Evolutionary conservation across 345 rosid species (phyloP), one percentile per base, ranked within the genome.

Genomic region (Acer saccharum): DNA sequence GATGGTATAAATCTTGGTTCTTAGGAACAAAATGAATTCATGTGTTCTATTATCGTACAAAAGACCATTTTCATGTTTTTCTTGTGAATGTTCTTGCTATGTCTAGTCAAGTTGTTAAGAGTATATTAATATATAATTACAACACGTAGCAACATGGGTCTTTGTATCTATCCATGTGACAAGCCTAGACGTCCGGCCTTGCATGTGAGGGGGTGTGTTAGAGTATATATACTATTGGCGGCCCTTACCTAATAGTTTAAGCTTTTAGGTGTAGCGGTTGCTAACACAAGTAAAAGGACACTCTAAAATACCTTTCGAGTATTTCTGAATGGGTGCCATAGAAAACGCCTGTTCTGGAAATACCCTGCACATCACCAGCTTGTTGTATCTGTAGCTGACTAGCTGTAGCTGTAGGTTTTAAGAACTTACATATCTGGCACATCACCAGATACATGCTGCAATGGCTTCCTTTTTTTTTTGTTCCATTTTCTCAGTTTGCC

Each of bases 1-100:
- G 97, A 95, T 83, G 97, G 98, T 95, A 88, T 41, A 66, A 14
- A 13, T 32, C 71, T 83, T 29, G 21, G 20, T 43, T 70, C 65
- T 78, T 58, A 41, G 62, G 50, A 41, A 54, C 54, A 60, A 44
- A 52, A 62, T 52, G 67, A 63, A 20, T 55, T 43, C 65, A 11
- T 44, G 11, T 69, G 44, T 77, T 58, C 54, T 29, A 6, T 54
- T 76, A 27, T 43, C 29, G 50, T 11, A 62, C 6, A 61, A 27
- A n/a, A 41, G 20, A 23, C 63, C n/a, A 11, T 13, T 54, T 60
- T n/a, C 16, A 7, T 65, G 21, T 50, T 81, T 46, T 29, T 23
- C 18, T 52, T 57, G 78, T 73, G 65, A 29, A 76, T 61, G 23
- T 69, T 25, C 52, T 57, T 25, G 54, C 73, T 23, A 21, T 58